A percentile compares a stretch with the other conserved stretches of the same genome.
Conservation (phyloP, 495 filamentous ascomycete species). For the Tetracladium setigerum region DNA sequence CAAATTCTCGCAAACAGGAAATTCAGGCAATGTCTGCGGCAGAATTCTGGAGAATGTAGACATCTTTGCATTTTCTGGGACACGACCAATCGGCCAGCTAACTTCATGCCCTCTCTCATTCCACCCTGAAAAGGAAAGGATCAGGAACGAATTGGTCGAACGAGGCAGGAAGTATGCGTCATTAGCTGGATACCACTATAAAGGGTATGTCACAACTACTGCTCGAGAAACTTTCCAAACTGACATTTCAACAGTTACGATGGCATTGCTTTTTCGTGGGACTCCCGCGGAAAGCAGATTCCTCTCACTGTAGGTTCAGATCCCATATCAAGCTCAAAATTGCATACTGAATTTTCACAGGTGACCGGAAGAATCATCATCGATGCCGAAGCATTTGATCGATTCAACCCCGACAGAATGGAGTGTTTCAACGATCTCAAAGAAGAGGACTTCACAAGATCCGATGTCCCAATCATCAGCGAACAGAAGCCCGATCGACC, state of each 20-base stretch:
- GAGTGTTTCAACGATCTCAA: constrained; percentile 32
- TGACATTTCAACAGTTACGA: constrained; percentile 27
- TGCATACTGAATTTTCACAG: constrained; percentile 21
- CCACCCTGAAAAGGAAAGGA: constrained; percentile 59
- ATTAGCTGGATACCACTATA: constrained; percentile 76
- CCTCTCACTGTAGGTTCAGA: constrained; percentile 19
- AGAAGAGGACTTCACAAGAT: constrained; percentile 1
- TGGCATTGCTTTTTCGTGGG: constrained; percentile 19
- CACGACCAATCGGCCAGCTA: constrained; percentile 69
- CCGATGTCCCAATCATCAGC: constrained; percentile 26
- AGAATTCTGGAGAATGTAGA: constrained; percentile 53
- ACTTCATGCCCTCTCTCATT: constrained; percentile 70
- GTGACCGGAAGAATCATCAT: constrained; percentile 62
- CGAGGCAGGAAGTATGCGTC: constrained; percentile 77
- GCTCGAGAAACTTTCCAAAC: constrained; percentile 26
- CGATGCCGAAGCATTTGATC: constrained; percentile 72
- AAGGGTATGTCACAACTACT: constrained; percentile 24
- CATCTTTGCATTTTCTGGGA: constrained; percentile 70
- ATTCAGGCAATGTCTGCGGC: constrained; percentile 52
- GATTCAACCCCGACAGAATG: constrained; percentile 71
- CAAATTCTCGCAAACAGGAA: too few relatives aligned
- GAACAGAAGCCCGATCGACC: constrained; percentile 4
- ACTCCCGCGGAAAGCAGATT: constrained; percentile 3
- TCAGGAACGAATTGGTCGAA: constrained; percentile 62
- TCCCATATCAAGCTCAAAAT: not conserved